These are phyloP conservation scores for Fusarium sp. DNA, from an alignment of 2,329 filamentous ascomycete species.

Conservation along the genomic window DNA sequence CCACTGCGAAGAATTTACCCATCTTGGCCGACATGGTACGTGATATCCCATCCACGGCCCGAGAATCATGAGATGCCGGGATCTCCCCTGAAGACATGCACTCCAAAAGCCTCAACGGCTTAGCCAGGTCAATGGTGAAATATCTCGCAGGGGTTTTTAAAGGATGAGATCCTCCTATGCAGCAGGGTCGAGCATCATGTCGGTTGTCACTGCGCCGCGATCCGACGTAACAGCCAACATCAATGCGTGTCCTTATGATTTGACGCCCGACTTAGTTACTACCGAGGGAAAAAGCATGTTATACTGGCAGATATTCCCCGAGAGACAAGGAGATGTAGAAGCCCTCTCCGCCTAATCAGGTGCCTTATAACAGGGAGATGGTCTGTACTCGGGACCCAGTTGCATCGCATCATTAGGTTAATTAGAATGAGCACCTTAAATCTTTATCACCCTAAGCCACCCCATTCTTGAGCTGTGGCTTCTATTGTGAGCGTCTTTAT, in stretches of 20 bases:
- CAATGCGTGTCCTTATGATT: conserved; percentile 1
- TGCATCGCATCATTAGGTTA: background rate
- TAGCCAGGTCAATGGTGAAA: background rate
- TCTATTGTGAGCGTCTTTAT: background rate
- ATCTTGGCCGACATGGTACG: background rate
- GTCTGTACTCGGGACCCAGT: too few species aligned
- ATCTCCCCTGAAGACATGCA: background rate
- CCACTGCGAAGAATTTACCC: conserved; percentile 8
- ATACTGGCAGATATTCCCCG: background rate
- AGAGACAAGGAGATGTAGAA: background rate
- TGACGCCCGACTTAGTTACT: background rate
- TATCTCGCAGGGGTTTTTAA: background rate
- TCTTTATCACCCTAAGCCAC: conserved; percentile 12
- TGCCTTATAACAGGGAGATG: background rate
- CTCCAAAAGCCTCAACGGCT: background rate
- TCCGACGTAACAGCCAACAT: background rate
- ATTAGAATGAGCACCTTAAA: background rate
- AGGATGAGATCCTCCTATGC: conserved; percentile 1
- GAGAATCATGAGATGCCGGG: background rate
- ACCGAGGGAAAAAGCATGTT: background rate
- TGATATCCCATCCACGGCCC: background rate
- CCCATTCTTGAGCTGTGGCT: background rate
- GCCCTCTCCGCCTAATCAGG: background rate
- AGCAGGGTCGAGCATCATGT: background rate
- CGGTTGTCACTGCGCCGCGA: background rate